Evolutionary conservation across 129 eudicot species (phyloP), one percentile per base, ranked within the genome.

Genomic region (Escallonia herrerae): DNA sequence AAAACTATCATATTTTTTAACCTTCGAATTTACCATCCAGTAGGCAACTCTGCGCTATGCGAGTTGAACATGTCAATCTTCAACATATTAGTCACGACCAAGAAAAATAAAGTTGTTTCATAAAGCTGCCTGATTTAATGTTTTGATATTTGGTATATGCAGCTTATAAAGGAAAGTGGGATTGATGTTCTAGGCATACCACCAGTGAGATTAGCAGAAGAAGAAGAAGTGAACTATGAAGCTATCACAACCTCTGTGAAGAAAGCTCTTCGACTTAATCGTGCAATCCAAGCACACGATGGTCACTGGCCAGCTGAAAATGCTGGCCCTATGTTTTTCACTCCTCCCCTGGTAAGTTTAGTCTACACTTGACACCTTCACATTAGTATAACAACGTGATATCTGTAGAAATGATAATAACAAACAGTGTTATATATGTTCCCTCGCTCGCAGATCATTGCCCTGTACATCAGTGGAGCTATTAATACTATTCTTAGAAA

Each of bases 241-340:
- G 79, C 80, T 1, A 77, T 71, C 9, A 84, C 84, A 0, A 77
- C 67, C 0, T 68, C 91, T 0, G 75, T 77, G 40, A 81, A 55
- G 77, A 87, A 84, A 67, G 88, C 91, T 8, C 58, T 87, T 15
- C 56, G 86, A 14, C 13, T 79, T 0, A 74, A 53, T 22, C 74
- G 85, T 13, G 90, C 90, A 1, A 72, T 83, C 44, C 90, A 83
- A 72, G 78, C 95, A 12, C 84, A 79, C 43, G 95, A 87, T 57
- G 95, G 95, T 43, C 95, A 83, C 39, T 87, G 95, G 90, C 82
- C 95, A 4, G 82, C 95, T 40, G 95, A 81, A 75, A 79, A 78
- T 64, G 81, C 85, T 0, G 95, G 90, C 12, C 87, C 87, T 33
- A 60, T 83, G 82, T 83, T 81, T 44, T 81, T 84, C 52, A 76